These are phyloP conservation scores for Komagataella pastoris DNA, from an alignment of 805 yeast species.

Conservation along the genomic window DNA sequence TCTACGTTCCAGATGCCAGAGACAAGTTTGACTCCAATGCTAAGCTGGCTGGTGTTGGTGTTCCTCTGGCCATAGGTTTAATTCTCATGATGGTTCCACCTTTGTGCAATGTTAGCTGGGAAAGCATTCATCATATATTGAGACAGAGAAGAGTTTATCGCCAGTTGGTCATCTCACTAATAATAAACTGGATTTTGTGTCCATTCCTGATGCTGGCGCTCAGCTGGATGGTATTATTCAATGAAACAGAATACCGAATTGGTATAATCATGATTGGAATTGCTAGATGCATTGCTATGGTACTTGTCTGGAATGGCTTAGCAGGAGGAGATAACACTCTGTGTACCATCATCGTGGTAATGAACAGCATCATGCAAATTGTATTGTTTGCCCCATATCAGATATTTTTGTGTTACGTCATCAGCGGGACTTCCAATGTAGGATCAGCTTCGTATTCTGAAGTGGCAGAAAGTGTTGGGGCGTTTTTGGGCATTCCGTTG, in stretches of 20 bases:
- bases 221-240: slow-evolving; percentile 37
- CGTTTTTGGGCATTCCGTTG: slow-evolving; percentile 42
- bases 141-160: slow-evolving; percentile 10
- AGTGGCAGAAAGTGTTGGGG: slow-evolving; percentile 35
- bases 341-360: slow-evolving; percentile 38
- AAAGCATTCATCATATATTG: slow-evolving; percentile 19
- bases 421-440: slow-evolving; percentile 13
- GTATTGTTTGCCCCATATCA: slow-evolving; percentile 39
- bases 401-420: slow-evolving; percentile 30
- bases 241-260: slow-evolving; percentile 30
- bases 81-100: slow-evolving; percentile 47
- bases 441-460: slow-evolving; percentile 15
- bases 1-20: slow-evolving; percentile 23
- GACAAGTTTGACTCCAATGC: slow-evolving; percentile 19
- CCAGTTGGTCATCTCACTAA: slow-evolving; percentile 23
- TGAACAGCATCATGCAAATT: slow-evolving; percentile 37
- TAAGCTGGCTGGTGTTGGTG: slow-evolving; percentile 23
- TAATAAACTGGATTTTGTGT: slow-evolving; percentile 41
- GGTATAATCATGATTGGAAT: slow-evolving; percentile 49
- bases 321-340: slow-evolving; percentile 36
- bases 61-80: slow-evolving; percentile 35
- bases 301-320: slow-evolving; percentile 40
- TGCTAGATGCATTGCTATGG: slow-evolving; percentile 55
- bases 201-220: slow-evolving; percentile 44
- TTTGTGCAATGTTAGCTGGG: slow-evolving; percentile 40